Evolutionary conservation across 2,329 filamentous ascomycete genomes (phyloP).

Genomic region (Aspergillus sp.): DNA sequence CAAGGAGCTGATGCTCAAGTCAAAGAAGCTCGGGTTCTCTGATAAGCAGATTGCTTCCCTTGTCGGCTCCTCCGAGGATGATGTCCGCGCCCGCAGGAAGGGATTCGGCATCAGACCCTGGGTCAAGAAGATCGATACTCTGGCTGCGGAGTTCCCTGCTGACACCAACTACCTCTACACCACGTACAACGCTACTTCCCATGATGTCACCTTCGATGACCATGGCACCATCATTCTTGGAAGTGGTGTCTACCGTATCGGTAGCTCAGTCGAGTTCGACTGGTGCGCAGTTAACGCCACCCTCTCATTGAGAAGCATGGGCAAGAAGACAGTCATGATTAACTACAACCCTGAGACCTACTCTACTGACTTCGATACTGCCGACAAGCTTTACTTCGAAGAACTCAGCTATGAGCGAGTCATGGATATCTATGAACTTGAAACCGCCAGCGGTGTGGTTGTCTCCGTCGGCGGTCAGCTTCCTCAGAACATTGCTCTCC

Average conservation of each 20-base stretch:
- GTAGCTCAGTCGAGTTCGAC: slow-evolving; percentile 96
- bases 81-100: slow-evolving; percentile 81
- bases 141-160: slow-evolving; percentile 94
- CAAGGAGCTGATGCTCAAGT: slow-evolving; percentile 82
- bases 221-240: slow-evolving; percentile 87
- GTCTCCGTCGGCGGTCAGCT: slow-evolving; percentile 95
- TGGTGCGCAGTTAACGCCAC: slow-evolving; percentile 96
- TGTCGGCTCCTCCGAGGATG: slow-evolving; percentile 81
- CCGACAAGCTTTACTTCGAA: slow-evolving; percentile 94
- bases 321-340: slow-evolving; percentile 97
- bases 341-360: slow-evolving; percentile 87
- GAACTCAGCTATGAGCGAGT: slow-evolving; percentile 96
- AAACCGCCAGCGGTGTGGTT: slow-evolving; percentile 79
- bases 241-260: slow-evolving; percentile 95
- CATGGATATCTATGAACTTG: slow-evolving; percentile 98
- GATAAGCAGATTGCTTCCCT: slow-evolving; percentile 91
- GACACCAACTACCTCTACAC: slow-evolving; percentile 96
- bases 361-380: slow-evolving; percentile 80
- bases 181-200: slow-evolving; percentile 92
- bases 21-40: slow-evolving; percentile 97
- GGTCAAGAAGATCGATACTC: slow-evolving; percentile 98
- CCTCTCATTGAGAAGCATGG: slow-evolving; percentile 76
- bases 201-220: slow-evolving; percentile 93
- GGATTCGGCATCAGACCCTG: slow-evolving; percentile 88
- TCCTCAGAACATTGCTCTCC: slow-evolving; percentile 94